phyloP scores from a whole-genome alignment of 371 early-diverging fungal genomes.

The Capillidium heterosporum region DNA sequence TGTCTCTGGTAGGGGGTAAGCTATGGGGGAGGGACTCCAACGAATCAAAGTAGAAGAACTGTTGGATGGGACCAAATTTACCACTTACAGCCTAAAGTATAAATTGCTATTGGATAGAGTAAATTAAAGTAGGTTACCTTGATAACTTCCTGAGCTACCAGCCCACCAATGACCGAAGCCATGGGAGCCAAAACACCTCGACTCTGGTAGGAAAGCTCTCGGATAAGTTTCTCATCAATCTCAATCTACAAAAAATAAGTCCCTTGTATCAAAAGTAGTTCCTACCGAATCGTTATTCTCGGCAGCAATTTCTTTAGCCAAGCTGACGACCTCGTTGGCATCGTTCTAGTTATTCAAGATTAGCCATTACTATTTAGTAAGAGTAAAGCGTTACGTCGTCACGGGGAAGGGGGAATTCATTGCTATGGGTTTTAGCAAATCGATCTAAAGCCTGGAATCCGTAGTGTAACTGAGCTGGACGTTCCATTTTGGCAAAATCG shows the following conservation, averaged over 20 bases:
- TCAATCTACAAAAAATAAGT: slow-evolving; percentile 3
- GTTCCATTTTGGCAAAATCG: slow-evolving; percentile 95
- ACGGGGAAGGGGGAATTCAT: slow-evolving; percentile 44
- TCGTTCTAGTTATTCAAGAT: slow-evolving; percentile 16
- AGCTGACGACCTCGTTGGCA: slow-evolving; percentile 25
- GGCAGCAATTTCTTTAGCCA: slow-evolving; percentile 28
- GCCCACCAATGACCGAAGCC: slow-evolving; percentile 94
- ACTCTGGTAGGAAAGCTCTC: slow-evolving; percentile 73
- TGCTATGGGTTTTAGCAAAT: slow-evolving; percentile 40
- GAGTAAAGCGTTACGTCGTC: slow-evolving; percentile 23
- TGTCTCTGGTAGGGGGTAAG: slow-evolving; percentile 40
- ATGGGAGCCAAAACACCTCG: slow-evolving; percentile 91
- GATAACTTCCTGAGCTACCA: slow-evolving; percentile 95
- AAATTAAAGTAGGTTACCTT: too few species aligned
- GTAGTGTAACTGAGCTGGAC: slow-evolving; percentile 76
- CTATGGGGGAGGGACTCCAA: slow-evolving; percentile 78
- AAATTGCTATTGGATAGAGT: too few species aligned
- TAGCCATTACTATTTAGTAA: background rate
- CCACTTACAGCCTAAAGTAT: slow-evolving; percentile 82
- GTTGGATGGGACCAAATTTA: slow-evolving; percentile 92
- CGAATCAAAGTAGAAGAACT: slow-evolving; percentile 97
- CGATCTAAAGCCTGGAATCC: slow-evolving; percentile 83
- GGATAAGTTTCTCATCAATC: slow-evolving; percentile 70
- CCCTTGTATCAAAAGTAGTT: too few species aligned
- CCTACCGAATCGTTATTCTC: slow-evolving; percentile 14